Evolutionary conservation across 2,329 filamentous ascomycete genomes (phyloP).

Genomic region (Chrysosporium queenslandicum): DNA sequence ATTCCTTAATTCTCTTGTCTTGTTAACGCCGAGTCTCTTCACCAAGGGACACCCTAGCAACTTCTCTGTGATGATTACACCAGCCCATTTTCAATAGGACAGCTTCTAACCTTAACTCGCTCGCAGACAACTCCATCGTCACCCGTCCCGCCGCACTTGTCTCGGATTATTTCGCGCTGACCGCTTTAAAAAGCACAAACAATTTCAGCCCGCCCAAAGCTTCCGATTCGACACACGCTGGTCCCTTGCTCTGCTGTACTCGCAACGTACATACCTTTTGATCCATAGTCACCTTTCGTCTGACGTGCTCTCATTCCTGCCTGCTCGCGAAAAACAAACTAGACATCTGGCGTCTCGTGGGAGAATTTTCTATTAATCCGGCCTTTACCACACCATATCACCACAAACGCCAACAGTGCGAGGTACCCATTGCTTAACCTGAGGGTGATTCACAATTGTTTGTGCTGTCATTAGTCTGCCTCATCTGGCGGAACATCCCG

Average conservation of each 20-base stretch:
- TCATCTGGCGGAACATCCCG: not conserved
- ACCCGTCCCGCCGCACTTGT: not conserved
- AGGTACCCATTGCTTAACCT: not conserved
- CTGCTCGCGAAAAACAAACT: not conserved
- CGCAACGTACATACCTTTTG: not conserved
- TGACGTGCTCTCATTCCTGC: not conserved
- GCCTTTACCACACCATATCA: not conserved
- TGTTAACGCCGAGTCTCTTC: not conserved
- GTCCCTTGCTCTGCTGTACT: not conserved
- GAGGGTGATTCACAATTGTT: not conserved
- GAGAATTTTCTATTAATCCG: not conserved
- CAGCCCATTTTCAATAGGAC: slow-evolving; percentile 1
- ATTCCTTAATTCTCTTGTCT: not conserved
- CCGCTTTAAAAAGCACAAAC: not conserved
- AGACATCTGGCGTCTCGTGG: not conserved
- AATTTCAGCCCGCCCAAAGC: not conserved
- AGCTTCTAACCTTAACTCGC: not conserved
- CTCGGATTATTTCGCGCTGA: slow-evolving; percentile 2
- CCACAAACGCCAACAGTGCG: not conserved
- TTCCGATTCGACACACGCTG: not conserved
- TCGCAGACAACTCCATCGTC: not conserved
- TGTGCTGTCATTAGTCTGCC: not conserved
- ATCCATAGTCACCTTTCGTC: not conserved
- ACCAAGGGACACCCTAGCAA: slow-evolving; percentile 10
- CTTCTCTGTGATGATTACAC: not conserved